Percentiles rank a stretch among this genome's conserved stretches.
phyloP scores from a whole-genome alignment of 176 grass and related monocot genomes.

The Musa acuminata region DNA sequence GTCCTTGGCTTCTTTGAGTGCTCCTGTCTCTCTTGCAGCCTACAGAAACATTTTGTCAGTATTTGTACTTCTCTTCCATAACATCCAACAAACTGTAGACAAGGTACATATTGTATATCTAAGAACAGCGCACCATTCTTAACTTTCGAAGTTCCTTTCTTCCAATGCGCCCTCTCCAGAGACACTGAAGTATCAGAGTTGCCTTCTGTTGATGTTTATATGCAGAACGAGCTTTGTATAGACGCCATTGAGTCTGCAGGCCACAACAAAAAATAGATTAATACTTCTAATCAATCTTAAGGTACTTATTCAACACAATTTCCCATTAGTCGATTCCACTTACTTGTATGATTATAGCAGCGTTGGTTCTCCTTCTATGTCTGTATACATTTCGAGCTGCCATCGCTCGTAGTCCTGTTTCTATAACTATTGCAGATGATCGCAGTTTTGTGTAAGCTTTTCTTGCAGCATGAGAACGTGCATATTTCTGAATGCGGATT shows the following conservation, averaged over 20 bases:
- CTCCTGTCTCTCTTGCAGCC: slow-evolving; percentile 90
- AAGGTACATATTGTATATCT: background rate
- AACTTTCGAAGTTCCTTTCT: slow-evolving; percentile 83
- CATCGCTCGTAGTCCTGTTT: slow-evolving; percentile 76
- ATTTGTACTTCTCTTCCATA: background rate
- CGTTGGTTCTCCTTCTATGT: slow-evolving; percentile 57
- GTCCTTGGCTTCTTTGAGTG: slow-evolving; percentile 94
- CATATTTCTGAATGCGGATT: slow-evolving; percentile 75
- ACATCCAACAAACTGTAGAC: background rate
- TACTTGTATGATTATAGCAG: slow-evolving; percentile 70
- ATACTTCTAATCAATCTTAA: no score
- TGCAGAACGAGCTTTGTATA: slow-evolving; percentile 51
- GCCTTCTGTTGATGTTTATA: slow-evolving; percentile 71
- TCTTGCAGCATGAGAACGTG: slow-evolving; percentile 56
- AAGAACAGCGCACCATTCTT: slow-evolving; percentile 48
- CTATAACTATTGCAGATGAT: slow-evolving; percentile 48
- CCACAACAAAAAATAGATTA: background rate
- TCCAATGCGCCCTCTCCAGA: slow-evolving; percentile 78
- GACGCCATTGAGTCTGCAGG: slow-evolving; percentile 75
- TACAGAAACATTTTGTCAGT: slow-evolving; percentile 30
- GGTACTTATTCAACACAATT: background rate
- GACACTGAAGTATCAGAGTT: slow-evolving; percentile 65
- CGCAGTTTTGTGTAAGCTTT: slow-evolving; percentile 55
- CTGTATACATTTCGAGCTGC: slow-evolving; percentile 55
- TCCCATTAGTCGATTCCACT: background rate